Conservation (phyloP, 2,329 filamentous ascomycete genomes). For the Penicillium freii region DNA sequence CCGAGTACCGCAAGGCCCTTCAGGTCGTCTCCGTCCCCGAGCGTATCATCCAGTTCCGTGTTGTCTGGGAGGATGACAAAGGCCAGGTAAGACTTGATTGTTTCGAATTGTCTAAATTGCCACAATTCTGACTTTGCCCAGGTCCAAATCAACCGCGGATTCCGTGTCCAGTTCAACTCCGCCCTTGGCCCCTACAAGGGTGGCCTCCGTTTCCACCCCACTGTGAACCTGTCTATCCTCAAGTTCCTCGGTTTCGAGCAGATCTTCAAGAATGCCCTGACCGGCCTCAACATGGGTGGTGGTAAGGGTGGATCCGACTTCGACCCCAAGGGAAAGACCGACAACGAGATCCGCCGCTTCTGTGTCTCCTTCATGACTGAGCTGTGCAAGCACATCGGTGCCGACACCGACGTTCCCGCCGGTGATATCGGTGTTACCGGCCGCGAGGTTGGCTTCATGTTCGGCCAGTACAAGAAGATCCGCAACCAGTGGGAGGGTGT, state of each 20-base stretch:
- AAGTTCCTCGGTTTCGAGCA: constrained; percentile 99
- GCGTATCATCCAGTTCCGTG: constrained; percentile 94
- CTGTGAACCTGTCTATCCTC: constrained; percentile 63
- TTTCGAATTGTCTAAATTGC: not conserved
- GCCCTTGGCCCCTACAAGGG: constrained; percentile 98
- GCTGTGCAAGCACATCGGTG: constrained; percentile 92
- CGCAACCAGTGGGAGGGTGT: constrained; percentile 94
- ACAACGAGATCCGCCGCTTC: constrained; percentile 96
- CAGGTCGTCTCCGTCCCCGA: constrained; percentile 86
- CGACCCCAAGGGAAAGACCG: constrained; percentile 97
- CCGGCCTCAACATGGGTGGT: constrained; percentile 92
- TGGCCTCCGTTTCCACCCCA: constrained; percentile 87
- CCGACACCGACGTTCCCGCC: constrained; percentile 92
- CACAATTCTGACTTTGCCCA: constrained; percentile 35
- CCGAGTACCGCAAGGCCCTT: constrained; percentile 90
- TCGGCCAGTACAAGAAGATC: constrained; percentile 86
- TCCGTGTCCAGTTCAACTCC: constrained; percentile 97
- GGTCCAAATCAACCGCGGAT: constrained; percentile 89
- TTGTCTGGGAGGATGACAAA: constrained; percentile 95
- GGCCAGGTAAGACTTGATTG: constrained; percentile 47
- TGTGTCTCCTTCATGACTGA: constrained; percentile 95
- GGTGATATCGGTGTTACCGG: constrained; percentile 94
- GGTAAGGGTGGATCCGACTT: constrained; percentile 98
- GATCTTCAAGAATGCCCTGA: constrained; percentile 99
- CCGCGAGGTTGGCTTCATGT: constrained; percentile 91